A percentile compares a stretch with the other conserved stretches of the same genome.
Conservation (phyloP, 345 rosid genomes). For the Gossypium rotundifolium region DNA sequence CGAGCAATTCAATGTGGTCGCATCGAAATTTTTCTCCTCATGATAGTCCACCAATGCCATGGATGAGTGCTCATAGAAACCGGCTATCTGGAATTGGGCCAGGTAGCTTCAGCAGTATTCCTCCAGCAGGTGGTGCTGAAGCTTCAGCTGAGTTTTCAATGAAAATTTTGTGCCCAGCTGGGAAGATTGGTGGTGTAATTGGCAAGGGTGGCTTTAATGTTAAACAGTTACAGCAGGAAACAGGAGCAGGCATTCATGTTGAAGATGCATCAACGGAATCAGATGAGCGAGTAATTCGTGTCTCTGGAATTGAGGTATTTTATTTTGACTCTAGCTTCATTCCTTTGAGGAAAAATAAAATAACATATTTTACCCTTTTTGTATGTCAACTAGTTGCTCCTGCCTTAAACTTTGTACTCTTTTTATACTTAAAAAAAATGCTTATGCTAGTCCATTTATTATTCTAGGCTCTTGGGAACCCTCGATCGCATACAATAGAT, state of each 20-base stretch:
- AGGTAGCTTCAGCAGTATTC: slow-evolving; percentile 29
- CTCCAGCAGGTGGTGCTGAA: slow-evolving; percentile 36
- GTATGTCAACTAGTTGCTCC: not conserved
- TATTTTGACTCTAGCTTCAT: not conserved
- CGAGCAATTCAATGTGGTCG: slow-evolving; percentile 31
- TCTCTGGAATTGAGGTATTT: slow-evolving; percentile 49
- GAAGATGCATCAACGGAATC: slow-evolving; percentile 39
- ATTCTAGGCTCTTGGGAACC: slow-evolving; percentile 23
- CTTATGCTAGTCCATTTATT: slow-evolving; percentile 6
- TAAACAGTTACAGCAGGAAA: slow-evolving; percentile 44
- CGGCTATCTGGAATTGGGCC: slow-evolving; percentile 27
- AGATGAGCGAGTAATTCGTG: slow-evolving; percentile 45
- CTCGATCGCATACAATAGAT: slow-evolving; percentile 45
- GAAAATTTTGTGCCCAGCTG: slow-evolving; percentile 44
- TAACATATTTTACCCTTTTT: not conserved
- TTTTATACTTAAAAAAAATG: not conserved
- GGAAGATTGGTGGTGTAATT: slow-evolving; percentile 56
- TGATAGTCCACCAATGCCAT: slow-evolving; percentile 26
- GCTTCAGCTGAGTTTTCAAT: slow-evolving; percentile 50
- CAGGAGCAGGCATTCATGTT: slow-evolving; percentile 51
- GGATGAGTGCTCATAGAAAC: slow-evolving; percentile 28
- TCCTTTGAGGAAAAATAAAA: not conserved
- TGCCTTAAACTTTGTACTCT: not conserved
- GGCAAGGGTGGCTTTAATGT: slow-evolving; percentile 59
- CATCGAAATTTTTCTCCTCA: slow-evolving; percentile 24